phyloP scores from a whole-genome alignment of 257 asterid species.

The Ligustrum vulgare region DNA sequence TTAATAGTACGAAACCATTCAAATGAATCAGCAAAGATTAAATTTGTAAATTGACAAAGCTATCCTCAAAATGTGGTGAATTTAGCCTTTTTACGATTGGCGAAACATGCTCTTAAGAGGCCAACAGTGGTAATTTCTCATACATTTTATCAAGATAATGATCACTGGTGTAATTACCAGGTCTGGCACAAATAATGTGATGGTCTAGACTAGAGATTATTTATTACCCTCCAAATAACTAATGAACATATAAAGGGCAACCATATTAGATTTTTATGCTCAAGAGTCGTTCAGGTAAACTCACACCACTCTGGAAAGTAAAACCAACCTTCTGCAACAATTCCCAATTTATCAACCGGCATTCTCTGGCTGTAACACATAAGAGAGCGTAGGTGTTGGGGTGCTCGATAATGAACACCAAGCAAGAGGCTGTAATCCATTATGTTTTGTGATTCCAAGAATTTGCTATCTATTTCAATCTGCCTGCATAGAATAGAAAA shows the following conservation, averaged over 20 bases:
- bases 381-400: constrained; percentile 76
- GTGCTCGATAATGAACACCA: constrained; percentile 96
- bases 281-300: background rate
- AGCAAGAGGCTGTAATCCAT: constrained; percentile 97
- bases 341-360: constrained; percentile 64
- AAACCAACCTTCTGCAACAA: constrained; percentile 74
- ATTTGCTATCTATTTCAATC: constrained; percentile 85
- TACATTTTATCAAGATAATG: no score
- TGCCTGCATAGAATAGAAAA: constrained; percentile 59
- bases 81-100: no score
- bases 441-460: constrained; percentile 84
- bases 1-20: no score
- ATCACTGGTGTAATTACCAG: background rate
- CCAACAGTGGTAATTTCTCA: no score
- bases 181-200: background rate
- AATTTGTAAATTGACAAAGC: no score
- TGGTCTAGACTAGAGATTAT: no score
- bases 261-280: no score
- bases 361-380: constrained; percentile 51
- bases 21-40: no score
- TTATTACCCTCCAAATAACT: no score
- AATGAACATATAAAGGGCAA: no score
- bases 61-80: no score
- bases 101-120: no score
- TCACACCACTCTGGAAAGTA: background rate